phyloP scores from a whole-genome alignment of 257 asterid genomes.

The Echium plantagineum region DNA sequence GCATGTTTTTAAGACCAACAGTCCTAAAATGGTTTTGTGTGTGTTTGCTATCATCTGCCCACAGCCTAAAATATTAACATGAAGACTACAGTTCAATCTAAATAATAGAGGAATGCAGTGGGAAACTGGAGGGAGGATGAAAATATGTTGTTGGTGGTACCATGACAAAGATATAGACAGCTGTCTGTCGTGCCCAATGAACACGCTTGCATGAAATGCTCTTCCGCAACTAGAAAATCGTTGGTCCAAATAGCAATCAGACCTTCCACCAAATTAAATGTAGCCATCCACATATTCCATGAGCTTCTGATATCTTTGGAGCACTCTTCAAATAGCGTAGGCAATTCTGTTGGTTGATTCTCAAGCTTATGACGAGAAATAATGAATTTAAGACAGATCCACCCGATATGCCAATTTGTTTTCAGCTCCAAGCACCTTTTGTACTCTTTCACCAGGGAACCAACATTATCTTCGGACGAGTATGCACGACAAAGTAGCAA shows the following conservation, averaged over 20 bases:
- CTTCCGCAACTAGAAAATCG: constrained; percentile 66
- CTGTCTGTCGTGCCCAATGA: constrained; percentile 48
- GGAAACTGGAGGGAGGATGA: not conserved
- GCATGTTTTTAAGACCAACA: not conserved
- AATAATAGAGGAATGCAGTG: too few species aligned
- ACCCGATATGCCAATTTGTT: constrained; percentile 66
- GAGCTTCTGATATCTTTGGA: constrained; percentile 48
- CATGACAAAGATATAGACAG: constrained; percentile 69
- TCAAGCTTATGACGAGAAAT: constrained; percentile 53
- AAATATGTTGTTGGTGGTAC: constrained; percentile 20
- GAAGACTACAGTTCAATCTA: too few species aligned
- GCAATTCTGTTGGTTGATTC: constrained; percentile 32
- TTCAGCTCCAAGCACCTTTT: constrained; percentile 61
- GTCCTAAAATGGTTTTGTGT: too few species aligned
- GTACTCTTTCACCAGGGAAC: constrained; percentile 42
- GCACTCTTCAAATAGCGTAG: constrained; percentile 52
- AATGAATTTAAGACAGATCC: constrained; percentile 70
- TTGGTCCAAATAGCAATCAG: constrained; percentile 50
- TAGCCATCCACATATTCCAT: constrained; percentile 61
- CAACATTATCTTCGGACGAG: constrained; percentile 45
- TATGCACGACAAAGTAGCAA: constrained; percentile 76
- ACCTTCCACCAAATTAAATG: constrained; percentile 68
- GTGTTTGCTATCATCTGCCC: not conserved
- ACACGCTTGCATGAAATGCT: constrained; percentile 59
- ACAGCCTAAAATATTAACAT: not conserved